A percentile compares a stretch with the other conserved stretches of the same genome.
Conservation (phyloP, 345 rosid species). For the Melaleuca alternifolia region DNA sequence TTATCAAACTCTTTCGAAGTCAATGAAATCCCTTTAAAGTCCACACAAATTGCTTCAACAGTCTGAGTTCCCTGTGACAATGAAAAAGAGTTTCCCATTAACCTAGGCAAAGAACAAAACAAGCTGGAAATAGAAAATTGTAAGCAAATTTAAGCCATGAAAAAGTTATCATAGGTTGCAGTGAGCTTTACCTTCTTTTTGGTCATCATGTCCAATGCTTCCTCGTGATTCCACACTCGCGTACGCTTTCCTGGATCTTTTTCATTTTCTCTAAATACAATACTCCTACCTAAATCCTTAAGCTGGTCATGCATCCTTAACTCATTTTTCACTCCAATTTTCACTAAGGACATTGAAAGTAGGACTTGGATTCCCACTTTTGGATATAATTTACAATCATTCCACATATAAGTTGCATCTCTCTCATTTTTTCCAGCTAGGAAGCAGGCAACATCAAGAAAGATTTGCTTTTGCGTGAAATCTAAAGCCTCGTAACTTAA, state of each 20-base stretch:
- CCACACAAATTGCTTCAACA: neutral
- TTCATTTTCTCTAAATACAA: no score
- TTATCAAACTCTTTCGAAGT: neutral
- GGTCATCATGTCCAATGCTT: no score
- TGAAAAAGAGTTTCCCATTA: no score
- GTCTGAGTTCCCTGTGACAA: neutral
- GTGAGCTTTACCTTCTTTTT: no score
- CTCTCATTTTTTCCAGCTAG: neutral
- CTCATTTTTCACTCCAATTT: neutral
- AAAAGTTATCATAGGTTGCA: no score
- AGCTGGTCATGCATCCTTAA: conserved; percentile 2
- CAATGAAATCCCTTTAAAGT: neutral
- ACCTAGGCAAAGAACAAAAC: no score
- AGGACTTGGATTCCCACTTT: neutral
- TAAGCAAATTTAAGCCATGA: no score
- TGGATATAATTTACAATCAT: neutral
- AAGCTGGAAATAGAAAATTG: no score
- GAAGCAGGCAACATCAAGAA: neutral
- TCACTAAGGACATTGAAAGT: neutral
- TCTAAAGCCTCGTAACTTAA: neutral
- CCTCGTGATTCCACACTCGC: no score
- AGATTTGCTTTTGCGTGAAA: neutral
- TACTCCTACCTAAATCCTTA: neutral
- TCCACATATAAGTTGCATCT: neutral
- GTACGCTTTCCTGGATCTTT: no score